Percentiles rank a stretch among this genome's conserved stretches.
These are phyloP conservation scores for Pythium plurisporium DNA, from an alignment of 352 stramenopile genomes.

Conservation along the genomic window DNA sequence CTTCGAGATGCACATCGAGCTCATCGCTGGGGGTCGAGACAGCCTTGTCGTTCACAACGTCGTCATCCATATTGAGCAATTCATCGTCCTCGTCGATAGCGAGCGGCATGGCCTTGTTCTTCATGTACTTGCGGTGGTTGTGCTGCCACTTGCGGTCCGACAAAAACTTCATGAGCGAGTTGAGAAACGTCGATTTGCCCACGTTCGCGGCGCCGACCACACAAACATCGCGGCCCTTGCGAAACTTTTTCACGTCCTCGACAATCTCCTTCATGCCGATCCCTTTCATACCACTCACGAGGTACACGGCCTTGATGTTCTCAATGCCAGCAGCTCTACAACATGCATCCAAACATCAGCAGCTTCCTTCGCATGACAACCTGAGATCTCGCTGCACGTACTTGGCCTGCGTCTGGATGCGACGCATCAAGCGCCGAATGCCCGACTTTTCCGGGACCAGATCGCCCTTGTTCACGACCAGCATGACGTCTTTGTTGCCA, in stretches of 20 bases:
- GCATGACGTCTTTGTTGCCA: constrained; percentile 86
- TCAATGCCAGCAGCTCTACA: constrained; percentile 55
- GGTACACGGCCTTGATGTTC: constrained; percentile 73
- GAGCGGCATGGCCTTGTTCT: constrained; percentile 51
- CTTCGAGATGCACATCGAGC: constrained; percentile 40
- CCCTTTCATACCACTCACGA: constrained; percentile 82
- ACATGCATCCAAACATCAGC: neutral
- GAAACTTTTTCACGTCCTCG: constrained; percentile 68
- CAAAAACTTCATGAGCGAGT: constrained; percentile 84
- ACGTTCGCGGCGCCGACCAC: constrained; percentile 91
- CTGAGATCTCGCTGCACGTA: too few species aligned
- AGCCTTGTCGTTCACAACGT: constrained; percentile 18
- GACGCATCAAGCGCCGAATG: constrained; percentile 71
- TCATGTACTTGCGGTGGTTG: constrained; percentile 86
- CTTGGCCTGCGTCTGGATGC: constrained; percentile 75
- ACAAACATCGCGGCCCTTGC: constrained; percentile 82
- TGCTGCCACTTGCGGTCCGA: constrained; percentile 80
- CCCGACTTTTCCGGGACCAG: constrained; percentile 83
- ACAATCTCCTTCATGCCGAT: constrained; percentile 87
- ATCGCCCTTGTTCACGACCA: constrained; percentile 91
- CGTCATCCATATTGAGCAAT: constrained; percentile 54
- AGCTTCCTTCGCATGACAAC: too few species aligned
- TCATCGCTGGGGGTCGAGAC: too few species aligned
- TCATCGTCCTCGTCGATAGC: constrained; percentile 35
- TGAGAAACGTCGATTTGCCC: constrained; percentile 92